These are phyloP conservation scores for Leccinellum rugosiceps DNA, from an alignment of 768 basidiomycete genomes.

Conservation along the genomic window DNA sequence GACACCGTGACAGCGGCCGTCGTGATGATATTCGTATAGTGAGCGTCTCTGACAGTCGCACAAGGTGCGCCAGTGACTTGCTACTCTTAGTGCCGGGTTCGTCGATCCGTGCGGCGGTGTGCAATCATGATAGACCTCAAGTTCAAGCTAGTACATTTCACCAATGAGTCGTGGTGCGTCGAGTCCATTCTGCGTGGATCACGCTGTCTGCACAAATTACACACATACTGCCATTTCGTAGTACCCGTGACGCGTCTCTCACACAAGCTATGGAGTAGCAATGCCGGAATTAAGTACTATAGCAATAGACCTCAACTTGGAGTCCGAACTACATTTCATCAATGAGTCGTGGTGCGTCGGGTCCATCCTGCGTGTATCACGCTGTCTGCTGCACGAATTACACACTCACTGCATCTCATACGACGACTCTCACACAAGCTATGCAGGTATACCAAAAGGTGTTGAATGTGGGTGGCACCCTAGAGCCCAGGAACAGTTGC, in stretches of 20 bases:
- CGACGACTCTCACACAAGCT: constrained; percentile 20
- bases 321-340: constrained; percentile 26
- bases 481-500: not conserved
- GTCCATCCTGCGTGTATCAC: not conserved
- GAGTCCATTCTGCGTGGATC: not conserved
- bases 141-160: constrained; percentile 25
- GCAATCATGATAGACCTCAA: constrained; percentile 5
- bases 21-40: not conserved
- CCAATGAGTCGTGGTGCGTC: constrained; percentile 46
- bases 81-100: not conserved
- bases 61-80: not conserved
- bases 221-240: not conserved
- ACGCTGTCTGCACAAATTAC: not conserved
- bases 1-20: not conserved
- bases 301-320: not conserved
- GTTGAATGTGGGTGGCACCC: not conserved
- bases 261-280: constrained; percentile 18
- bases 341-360: constrained; percentile 44
- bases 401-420: not conserved
- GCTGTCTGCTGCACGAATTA: constrained; percentile 1
- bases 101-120: not conserved
- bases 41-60: not conserved
- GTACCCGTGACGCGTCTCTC: not conserved
- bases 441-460: constrained; percentile 1
- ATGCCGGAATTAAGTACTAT: too few species aligned